Percentiles rank a stretch among this genome's conserved stretches.
phyloP scores from a whole-genome alignment of 768 basidiomycete genomes.

The Chalciporus piperatus region DNA sequence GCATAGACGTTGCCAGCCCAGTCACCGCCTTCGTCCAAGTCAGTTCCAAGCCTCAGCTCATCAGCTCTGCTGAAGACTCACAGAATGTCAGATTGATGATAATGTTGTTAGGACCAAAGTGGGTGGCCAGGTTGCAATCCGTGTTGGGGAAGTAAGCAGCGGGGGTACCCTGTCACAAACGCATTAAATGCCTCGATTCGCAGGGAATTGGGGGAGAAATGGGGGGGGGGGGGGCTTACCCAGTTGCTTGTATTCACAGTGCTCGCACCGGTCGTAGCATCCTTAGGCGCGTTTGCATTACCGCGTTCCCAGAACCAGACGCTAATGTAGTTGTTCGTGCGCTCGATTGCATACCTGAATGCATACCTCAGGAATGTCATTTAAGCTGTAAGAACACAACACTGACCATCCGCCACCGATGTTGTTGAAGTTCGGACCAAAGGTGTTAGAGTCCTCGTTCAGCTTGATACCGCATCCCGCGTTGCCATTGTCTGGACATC shows the following conservation, averaged over 20 bases:
- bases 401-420: constrained; percentile 41
- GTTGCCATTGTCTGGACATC: constrained; percentile 27
- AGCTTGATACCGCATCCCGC: constrained; percentile 36
- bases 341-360: constrained; percentile 39
- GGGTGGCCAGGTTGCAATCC: constrained; percentile 39
- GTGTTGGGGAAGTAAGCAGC: constrained; percentile 37
- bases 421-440: constrained; percentile 29
- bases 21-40: constrained; percentile 22
- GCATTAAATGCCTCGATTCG: neutral
- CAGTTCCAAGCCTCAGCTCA: neutral
- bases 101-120: constrained; percentile 33
- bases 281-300: constrained; percentile 30
- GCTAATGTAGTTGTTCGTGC: constrained; percentile 33
- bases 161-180: constrained; percentile 29
- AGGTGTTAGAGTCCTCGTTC: constrained; percentile 23
- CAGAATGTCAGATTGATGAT: constrained; percentile 36
- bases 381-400: neutral
- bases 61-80: constrained; percentile 5
- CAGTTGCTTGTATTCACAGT: constrained; percentile 22
- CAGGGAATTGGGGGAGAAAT: no score
- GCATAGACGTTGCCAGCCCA: constrained; percentile 31
- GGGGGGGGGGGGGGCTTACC: constrained; percentile 7
- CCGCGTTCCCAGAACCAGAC: constrained; percentile 42
- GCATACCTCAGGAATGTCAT: neutral
- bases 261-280: constrained; percentile 23